Evolutionary conservation across 768 basidiomycete genomes (phyloP), one percentile per base, ranked within the genome.

Genomic region (Tricholoma saponaceum): DNA sequence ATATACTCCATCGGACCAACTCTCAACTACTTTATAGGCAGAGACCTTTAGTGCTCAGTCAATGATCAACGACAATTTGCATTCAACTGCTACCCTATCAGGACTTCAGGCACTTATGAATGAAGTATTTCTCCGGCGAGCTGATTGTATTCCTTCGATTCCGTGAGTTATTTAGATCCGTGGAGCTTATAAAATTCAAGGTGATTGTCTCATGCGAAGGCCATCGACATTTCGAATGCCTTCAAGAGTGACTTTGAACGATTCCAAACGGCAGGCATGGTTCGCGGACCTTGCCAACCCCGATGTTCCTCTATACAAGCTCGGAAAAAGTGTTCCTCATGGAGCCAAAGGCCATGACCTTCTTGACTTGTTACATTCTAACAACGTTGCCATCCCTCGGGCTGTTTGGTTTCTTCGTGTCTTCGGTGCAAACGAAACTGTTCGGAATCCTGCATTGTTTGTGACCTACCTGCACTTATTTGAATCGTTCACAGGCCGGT

Each of bases 391-490:
- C 5, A 87, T 92, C 32, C 79, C 87, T 1, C 81, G 92, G 46
- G 92, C 92, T 3, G 84, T 93, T 6, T 95, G 92, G 92, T 90
- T 93, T 67, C 76, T 94, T 25, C 82, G 92, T 18, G 90, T 92
- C 3, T 84, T 92, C 64, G 92, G 92, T 23, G 90, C 87, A 18
- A 92, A 93, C 63, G 92, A 95, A 72, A 90, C 89, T 51, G 90
- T 91, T 60, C 46, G 55, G 2, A 66, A 47, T 74, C 58, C 46
- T 4, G 32, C 22, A 51, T 33, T 54, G 20, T 52, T 18, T 58
- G 14, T 61, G 39, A 47, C 25, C 51, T 26, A 22, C 51, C 30
- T 10, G 22, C 5, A 22, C 23, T 18, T 51, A 9, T 33, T 30
- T 41, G 26, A 6, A 9, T 46, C 12, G 9, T 50, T 28, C n/a